These are phyloP conservation scores for Theobroma grandiflorum DNA, from an alignment of 441 rosid species.

Conservation along the genomic window DNA sequence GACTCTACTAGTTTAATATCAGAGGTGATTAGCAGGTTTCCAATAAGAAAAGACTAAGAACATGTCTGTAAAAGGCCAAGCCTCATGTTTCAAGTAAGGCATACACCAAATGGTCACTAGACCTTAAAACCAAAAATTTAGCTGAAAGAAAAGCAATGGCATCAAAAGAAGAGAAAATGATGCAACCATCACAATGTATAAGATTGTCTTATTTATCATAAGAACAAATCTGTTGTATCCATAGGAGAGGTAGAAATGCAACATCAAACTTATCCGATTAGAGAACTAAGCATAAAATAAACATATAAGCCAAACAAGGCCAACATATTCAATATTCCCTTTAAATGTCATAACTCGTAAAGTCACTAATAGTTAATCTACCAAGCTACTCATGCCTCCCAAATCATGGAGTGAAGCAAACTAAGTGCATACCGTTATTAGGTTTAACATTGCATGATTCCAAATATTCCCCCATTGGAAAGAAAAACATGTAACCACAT, in stretches of 20 bases:
- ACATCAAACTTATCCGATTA: not conserved
- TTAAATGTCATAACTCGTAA: not conserved
- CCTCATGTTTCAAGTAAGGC: not conserved
- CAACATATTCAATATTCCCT: not conserved
- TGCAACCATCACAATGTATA: not conserved
- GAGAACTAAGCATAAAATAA: not conserved
- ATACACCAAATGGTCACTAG: not conserved
- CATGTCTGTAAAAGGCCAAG: not conserved
- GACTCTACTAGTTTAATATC: not conserved
- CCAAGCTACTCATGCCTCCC: not conserved
- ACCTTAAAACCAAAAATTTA: not conserved
- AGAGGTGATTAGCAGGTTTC: not conserved
- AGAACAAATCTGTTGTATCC: not conserved
- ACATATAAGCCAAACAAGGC: not conserved
- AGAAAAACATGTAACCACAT: constrained; percentile 6
- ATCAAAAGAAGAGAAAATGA: not conserved
- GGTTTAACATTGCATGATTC: not conserved
- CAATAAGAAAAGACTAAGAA: not conserved
- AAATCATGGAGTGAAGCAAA: not conserved
- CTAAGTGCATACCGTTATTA: not conserved
- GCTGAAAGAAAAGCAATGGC: not conserved
- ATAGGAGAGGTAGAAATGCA: not conserved
- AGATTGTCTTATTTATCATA: not conserved
- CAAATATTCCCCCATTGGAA: not conserved
- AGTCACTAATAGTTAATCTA: not conserved